phyloP scores from a whole-genome alignment of 257 asterid genomes.

The Petrea volubilis region DNA sequence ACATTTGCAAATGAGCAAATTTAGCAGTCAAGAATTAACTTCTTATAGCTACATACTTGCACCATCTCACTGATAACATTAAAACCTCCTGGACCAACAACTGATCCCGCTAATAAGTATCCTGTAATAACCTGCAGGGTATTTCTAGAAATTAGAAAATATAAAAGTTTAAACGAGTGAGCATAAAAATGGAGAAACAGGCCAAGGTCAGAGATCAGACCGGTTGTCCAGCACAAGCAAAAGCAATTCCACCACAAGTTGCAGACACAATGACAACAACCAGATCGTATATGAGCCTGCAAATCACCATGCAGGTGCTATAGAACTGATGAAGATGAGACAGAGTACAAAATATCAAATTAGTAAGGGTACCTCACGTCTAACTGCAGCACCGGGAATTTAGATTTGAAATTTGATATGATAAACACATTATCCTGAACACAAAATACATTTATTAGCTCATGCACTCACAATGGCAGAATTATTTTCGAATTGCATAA shows the following conservation, averaged over 20 bases:
- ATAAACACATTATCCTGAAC: constrained; percentile 90
- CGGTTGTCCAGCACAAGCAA: constrained; percentile 99
- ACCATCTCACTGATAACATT: constrained; percentile 94
- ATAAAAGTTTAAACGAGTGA: constrained; percentile 13
- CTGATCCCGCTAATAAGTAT: constrained; percentile 94
- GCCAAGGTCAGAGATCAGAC: constrained; percentile 50
- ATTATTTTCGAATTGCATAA: constrained; percentile 16
- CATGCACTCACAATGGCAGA: constrained; percentile 14
- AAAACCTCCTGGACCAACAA: constrained; percentile 99
- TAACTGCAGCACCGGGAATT: constrained; percentile 89
- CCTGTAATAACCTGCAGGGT: constrained; percentile 88
- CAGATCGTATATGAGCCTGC: constrained; percentile 94
- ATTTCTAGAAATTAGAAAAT: constrained; percentile 23
- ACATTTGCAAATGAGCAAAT: constrained; percentile 15
- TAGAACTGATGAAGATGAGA: constrained; percentile 24
- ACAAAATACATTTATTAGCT: constrained; percentile 1
- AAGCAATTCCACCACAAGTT: constrained; percentile 98
- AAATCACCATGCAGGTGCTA: constrained; percentile 27
- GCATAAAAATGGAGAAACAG: constrained; percentile 2
- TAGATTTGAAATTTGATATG: constrained; percentile 96
- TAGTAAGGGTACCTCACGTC: constrained; percentile 75
- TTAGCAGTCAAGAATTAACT: neutral
- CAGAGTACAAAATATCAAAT: constrained; percentile 9
- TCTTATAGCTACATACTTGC: constrained; percentile 66
- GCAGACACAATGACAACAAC: constrained; percentile 99